Evolutionary conservation across 2,329 filamentous ascomycete genomes (phyloP), one percentile per base, ranked within the genome.

Genomic region (Raffaelea albimanens): DNA sequence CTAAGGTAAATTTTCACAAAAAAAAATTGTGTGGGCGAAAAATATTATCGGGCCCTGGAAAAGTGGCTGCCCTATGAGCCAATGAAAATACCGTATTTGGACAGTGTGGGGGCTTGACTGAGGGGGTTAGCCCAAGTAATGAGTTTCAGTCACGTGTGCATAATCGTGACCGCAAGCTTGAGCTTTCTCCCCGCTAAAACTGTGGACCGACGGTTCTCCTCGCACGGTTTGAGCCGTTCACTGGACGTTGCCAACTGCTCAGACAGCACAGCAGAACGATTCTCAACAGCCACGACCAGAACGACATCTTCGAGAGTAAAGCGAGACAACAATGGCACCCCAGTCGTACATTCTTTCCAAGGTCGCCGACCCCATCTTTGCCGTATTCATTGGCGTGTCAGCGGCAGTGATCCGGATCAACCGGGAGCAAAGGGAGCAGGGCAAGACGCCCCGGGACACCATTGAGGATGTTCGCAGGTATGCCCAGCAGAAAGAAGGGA

Each of bases 281-380:
- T n/a, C n/a, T n/a, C n/a, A 29, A 29, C 25, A 29, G 25, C 25
- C 25, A 29, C 25, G 7, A 29, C 25, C 7, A 29, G 25, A 29
- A 29, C 7, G 13, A 13, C 25, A 29, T 7, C 25, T 29, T 29
- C 25, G 13, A 29, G 7, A 13, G 13, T 13, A 29, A 29, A 13
- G 7, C 25, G 5, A 49, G 10, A n/a, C 3, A 29, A 60, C 20
- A 43, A 80, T 79, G 76, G 61, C 75, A 52, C 63, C 69, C 20
- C 73, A 75, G 5, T 70, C 73, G 2, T 80, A 79, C 58, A 79
- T 81, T 52, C 78, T 81, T 48, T 79, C 76, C n/a, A 67, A 69
- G 56, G 67, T 70, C 8, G 75, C 70, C 18, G 77, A 81, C 53
- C 77, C 77, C 18, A 69, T 81, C 33, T 81, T 81, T 46, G 77